Evolutionary conservation across 83 land plant species (phyloP), one percentile per base, ranked within the genome.

Genomic region (Picea engelmannii): DNA sequence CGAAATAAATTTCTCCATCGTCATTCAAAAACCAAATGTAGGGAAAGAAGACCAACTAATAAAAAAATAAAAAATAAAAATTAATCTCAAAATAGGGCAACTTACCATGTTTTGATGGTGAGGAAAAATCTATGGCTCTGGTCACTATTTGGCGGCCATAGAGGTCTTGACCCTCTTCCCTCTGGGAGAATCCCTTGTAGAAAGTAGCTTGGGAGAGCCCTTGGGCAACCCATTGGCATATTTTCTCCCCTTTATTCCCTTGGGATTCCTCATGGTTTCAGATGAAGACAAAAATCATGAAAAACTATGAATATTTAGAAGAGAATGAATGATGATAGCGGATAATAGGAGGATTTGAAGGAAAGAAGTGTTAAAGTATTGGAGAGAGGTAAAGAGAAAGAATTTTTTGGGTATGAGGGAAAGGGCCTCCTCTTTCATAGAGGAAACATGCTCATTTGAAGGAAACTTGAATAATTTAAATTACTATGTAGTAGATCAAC

Each of bases 391-490:
- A 12, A 23, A 25, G 27, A 9, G 27, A 2, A n/a, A 23, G 24
- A 11, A 11, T 25, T 11, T 66, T 4, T 66, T 12, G 59, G 59
- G 16, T 55, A 13, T 55, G 59, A 55, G 16, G 59, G 69, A 66
- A 11, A 23, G 38, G 13, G 69, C 35, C 55, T 44, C 25, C 59
- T 55, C 59, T 55, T 7, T 58, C 27, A 16, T 73, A 6, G 76
- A 73, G 55, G 55, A 24, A 24, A 73, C 76, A 58, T 27, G 76
- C 76, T 73, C 59, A 16, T 73, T 73, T 73, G 76, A 73, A 44
- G 8, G 52, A 9, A 44, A 44, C 3, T 55, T 55, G 59, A 55
- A 16, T 55, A 55, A 55, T 55, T 55, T 55, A 55, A 55, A 55
- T 55, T 55, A 55, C 59, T 3, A 11, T 55, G 59, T 55, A 55